These are phyloP conservation scores for Pseudozyma pruni DNA, from an alignment of 1,284 basidiomycete species.

Conservation along the genomic window DNA sequence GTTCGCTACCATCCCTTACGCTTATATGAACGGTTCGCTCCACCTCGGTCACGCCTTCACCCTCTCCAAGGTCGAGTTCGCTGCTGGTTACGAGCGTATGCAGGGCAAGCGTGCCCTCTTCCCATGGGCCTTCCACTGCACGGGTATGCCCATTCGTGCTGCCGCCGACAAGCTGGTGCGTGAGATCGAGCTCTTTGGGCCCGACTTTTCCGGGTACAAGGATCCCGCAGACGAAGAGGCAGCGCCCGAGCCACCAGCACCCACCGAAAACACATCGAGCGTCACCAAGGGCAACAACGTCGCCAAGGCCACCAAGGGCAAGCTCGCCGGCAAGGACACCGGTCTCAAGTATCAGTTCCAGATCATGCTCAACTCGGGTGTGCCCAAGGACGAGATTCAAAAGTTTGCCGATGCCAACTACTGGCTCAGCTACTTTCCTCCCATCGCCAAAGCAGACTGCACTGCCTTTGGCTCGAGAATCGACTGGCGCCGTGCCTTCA, in stretches of 20 bases:
- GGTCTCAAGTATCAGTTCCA: conserved; percentile 98
- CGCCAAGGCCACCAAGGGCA: conserved; percentile 92
- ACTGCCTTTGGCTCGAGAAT: conserved; percentile 89
- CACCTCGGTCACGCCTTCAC: conserved; percentile 99
- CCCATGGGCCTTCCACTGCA: conserved; percentile 92
- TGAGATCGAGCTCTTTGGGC: conserved; percentile 95
- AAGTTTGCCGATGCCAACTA: conserved; percentile 92
- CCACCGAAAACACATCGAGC: conserved; percentile 46
- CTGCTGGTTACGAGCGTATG: conserved; percentile 94
- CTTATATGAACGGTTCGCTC: conserved; percentile 97
- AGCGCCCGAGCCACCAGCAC: conserved; percentile 38
- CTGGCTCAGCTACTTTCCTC: conserved; percentile 96
- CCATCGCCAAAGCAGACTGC: conserved; percentile 87
- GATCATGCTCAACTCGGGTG: conserved; percentile 87
- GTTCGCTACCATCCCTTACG: conserved; percentile 88
- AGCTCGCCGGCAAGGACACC: conserved; percentile 90
- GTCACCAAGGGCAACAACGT: conserved; percentile 54
- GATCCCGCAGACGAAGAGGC: conserved; percentile 67
- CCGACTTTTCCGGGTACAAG: conserved; percentile 82
- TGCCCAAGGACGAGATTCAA: conserved; percentile 89
- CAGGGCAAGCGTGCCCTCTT: conserved; percentile 93
- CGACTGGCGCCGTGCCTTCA: conserved; percentile 95
- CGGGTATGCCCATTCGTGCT: conserved; percentile 99
- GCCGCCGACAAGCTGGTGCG: conserved; percentile 96
- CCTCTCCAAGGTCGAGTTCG: conserved; percentile 98